Percentiles rank a stretch among this genome's conserved stretches.
These are phyloP conservation scores for Hibiscus tridactylites DNA, from an alignment of 345 rosid genomes.

Conservation along the genomic window DNA sequence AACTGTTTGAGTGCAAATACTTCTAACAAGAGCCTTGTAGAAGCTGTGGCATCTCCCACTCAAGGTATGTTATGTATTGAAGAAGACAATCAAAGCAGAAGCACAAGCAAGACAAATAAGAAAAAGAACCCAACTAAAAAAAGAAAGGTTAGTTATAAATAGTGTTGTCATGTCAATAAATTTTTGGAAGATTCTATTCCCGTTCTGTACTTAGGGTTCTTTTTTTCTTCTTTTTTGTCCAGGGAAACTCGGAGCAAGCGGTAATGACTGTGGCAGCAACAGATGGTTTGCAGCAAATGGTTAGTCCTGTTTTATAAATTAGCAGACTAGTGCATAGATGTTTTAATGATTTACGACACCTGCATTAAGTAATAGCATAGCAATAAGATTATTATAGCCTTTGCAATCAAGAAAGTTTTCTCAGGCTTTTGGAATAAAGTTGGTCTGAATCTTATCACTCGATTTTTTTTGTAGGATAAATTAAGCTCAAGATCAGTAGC, in stretches of 20 bases:
- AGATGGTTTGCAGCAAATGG: slow-evolving; percentile 63
- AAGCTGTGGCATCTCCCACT: slow-evolving; percentile 35
- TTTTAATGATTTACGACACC: background rate
- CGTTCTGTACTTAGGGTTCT: background rate
- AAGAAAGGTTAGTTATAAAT: slow-evolving; percentile 41
- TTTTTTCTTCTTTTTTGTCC: slow-evolving; percentile 1
- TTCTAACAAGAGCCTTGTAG: slow-evolving; percentile 41
- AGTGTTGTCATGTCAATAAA: background rate
- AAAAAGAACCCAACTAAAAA: slow-evolving; percentile 59
- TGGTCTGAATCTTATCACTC: background rate
- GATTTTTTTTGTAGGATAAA: slow-evolving; percentile 33
- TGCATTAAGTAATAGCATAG: background rate
- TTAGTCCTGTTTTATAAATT: slow-evolving; percentile 16
- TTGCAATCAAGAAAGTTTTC: background rate
- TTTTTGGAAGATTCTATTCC: background rate
- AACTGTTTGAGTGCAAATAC: slow-evolving; percentile 47
- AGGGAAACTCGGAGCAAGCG: slow-evolving; percentile 59
- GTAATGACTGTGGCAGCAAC: slow-evolving; percentile 40
- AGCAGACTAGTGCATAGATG: background rate
- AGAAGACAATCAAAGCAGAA: slow-evolving; percentile 45
- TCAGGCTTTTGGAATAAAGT: background rate
- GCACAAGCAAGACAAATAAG: slow-evolving; percentile 37
- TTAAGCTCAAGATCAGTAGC: slow-evolving; percentile 38
- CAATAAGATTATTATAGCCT: background rate
- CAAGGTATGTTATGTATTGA: slow-evolving; percentile 48